Evolutionary conservation across 192 early-diverging fungal species (phyloP).

Genomic region (Umbelopsis isabellina): DNA sequence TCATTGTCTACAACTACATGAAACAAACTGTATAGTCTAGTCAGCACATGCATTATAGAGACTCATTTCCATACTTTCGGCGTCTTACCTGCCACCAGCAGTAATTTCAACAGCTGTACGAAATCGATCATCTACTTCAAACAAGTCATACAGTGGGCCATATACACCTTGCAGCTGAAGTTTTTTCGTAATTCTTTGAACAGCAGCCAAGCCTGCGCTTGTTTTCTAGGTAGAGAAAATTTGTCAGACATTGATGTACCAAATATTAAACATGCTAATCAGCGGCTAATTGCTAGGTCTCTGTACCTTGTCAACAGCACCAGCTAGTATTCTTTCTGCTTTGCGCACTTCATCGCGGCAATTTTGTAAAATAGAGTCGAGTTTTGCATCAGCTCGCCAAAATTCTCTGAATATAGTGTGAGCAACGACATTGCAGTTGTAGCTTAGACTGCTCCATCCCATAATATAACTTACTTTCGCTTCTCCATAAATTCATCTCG

Average conservation of each 20-base stretch:
- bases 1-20: constrained; percentile 97
- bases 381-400: constrained; percentile 87
- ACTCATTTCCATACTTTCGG: too few relatives aligned
- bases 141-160: constrained; percentile 91
- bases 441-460: background rate
- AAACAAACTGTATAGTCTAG: constrained; percentile 69
- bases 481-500: constrained; percentile 64
- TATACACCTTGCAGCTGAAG: constrained; percentile 75
- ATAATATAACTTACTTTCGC: constrained; percentile 61
- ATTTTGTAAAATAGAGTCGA: constrained; percentile 67
- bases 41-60: constrained; percentile 16
- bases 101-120: constrained; percentile 88
- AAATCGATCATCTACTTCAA: constrained; percentile 84
- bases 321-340: constrained; percentile 69
- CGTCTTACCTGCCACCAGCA: constrained; percentile 68
- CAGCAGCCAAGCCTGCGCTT: constrained; percentile 73
- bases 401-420: constrained; percentile 56
- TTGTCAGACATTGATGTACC: background rate
- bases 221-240: constrained; percentile 58
- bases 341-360: constrained; percentile 75
- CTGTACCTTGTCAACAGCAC: constrained; percentile 78
- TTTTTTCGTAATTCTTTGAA: constrained; percentile 68
- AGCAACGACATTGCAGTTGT: background rate
- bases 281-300: background rate
- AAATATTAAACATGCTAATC: background rate